Percentiles rank a stretch among this genome's conserved stretches.
Evolutionary conservation across 2,329 filamentous ascomycete genomes (phyloP).

Genomic region (Colletotrichum sp.): DNA sequence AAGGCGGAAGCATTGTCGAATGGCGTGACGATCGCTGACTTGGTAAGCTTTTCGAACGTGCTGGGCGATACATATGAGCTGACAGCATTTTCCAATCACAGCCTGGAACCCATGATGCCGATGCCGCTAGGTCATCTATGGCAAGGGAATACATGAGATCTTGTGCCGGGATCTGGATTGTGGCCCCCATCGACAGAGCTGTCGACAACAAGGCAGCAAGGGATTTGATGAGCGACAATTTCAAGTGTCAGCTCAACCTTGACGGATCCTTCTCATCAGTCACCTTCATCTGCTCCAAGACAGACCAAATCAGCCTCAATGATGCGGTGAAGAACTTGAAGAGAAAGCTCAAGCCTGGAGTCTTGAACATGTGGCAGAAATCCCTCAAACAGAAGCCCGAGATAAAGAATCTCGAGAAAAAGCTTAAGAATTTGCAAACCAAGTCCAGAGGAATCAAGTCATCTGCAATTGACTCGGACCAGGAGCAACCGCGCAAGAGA

Average conservation of each 20-base stretch:
- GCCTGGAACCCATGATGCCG: conserved; percentile 64
- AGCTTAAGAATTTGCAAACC: neutral
- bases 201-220: conserved; percentile 66
- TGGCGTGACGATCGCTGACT: conserved; percentile 45
- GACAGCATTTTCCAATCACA: conserved; percentile 9
- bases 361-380: neutral
- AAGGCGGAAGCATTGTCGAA: conserved; percentile 36
- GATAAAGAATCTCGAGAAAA: neutral
- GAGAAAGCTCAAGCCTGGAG: neutral
- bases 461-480: neutral
- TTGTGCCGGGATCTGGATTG: conserved; percentile 65
- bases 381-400: neutral
- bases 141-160: conserved; percentile 64
- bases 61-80: neutral
- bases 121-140: conserved; percentile 62
- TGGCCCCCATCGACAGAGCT: conserved; percentile 64
- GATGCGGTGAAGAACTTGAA: conserved; percentile 27
- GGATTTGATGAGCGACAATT: conserved; percentile 59
- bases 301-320: conserved; percentile 57
- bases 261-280: conserved; percentile 59
- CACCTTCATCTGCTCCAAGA: conserved; percentile 68
- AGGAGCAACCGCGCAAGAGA: neutral
- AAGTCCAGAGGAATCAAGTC: too few species aligned
- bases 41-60: conserved; percentile 37
- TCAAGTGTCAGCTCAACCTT: conserved; percentile 63